Base-by-base conservation (phyloP, 768 basidiomycete genomes). In the Cubamyces lactineus region DNA sequence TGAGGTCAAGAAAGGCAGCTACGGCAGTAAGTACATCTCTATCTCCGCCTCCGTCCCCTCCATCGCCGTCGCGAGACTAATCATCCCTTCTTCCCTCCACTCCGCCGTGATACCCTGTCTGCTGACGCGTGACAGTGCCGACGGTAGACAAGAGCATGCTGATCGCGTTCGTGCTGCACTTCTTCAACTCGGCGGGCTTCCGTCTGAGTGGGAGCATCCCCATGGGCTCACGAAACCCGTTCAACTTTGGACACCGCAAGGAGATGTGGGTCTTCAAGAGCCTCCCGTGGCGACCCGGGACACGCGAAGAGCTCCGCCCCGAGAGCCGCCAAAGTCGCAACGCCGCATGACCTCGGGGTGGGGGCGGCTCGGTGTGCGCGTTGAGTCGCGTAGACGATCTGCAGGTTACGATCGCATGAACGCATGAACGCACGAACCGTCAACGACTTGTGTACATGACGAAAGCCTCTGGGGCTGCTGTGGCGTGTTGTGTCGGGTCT, bases 141-240 rank as follows among this genome's bases (percentile, higher is more conserved):
- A 76, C 80, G 67, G 73, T 83, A 23, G 81, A 85, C 65, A 81
- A 82, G 30, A 75, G 80, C 42, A 71, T 83, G 19, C 87, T 90
- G 68, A 75, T 85, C 39, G 84, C 86, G 68, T 83, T 87, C 66
- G 78, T 88, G 21, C 75, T 91, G 23, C 84, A 85, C 65, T 82
- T 84, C 62, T 78, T 91, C 64, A 78, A 75, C 65, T 73, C 75
- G 21, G 73, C 84, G 57, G 83, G 86, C 12, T 92, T 82, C 71
- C 79, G 81, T 50, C 80, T 92, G 15, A 84, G 87, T 65, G 86
- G 88, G 1, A 82, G 86, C 21, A 73, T 92, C n/a, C 83, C 85
- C 0, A 79, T 92, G 68, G 84, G 79, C 1, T 68, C 74, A 5
- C 59, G 68, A 12, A 76, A 77, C 5, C 63, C 78, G 28, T 66